Evolutionary conservation across 225 moss, liverwort and hornwort species (phyloP), one percentile per base, ranked within the genome.

Genomic region (Physcomitrium patens): DNA sequence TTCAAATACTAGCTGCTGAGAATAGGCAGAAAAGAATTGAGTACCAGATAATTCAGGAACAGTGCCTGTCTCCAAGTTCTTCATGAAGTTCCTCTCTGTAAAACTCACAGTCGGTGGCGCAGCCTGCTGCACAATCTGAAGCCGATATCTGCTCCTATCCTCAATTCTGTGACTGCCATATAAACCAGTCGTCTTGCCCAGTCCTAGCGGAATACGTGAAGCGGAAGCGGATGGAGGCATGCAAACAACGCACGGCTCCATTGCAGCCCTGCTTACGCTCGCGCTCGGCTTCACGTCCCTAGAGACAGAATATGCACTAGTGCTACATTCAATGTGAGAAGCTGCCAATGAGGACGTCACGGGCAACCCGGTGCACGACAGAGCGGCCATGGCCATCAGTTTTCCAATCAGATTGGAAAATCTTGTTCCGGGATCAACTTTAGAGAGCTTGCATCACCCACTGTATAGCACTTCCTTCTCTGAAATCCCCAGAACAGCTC

Each of bases 71-170:
- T 82, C 82, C 72, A 86, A 76, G 15, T 79, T 83, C 64, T 72
- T 72, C 76, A 78, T 31, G 7, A 74, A 63, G 20, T 68, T 65
- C 24, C 74, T 65, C 54, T 86, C 86, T 12, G 82, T 66, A 49
- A 78, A 72, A 69, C 77, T 83, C 23, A 83, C 64, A 12, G 76
- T 81, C 42, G 83, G 68, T 10, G 86, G 80, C 0, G 80, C 71
- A 73, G 81, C 83, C 50, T 83, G 83, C 70, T 72, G 86, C 69
- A 78, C 78, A 12, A 78, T 23, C 69, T 83, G 75, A 47, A 81
- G 12, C 12, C 78, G 69, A 14, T 72, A 69, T 69, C 73, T 68
- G 50, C 59, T 53, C 28, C 68, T 75, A 10, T 71, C 78, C 64
- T 80, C 83, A 50, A 65, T 73, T 62, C 71, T 75, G 23, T 80